Evolutionary conservation across 495 filamentous ascomycete genomes (phyloP).

Genomic region (Tetracladium marchalianum): DNA sequence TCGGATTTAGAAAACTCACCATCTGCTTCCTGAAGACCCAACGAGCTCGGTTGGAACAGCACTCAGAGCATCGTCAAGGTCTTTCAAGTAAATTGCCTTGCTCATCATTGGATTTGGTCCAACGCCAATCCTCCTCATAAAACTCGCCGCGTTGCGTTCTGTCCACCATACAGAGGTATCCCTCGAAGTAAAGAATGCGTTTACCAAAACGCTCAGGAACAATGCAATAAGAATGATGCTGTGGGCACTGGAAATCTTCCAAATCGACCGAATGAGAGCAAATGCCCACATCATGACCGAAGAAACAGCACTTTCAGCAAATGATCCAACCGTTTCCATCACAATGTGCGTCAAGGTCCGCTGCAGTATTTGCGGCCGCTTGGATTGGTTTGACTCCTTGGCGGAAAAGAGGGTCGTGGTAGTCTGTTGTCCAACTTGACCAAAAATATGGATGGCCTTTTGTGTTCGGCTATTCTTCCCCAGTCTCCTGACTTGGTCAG

Average conservation of each 20-base stretch:
- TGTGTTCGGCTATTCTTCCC: constrained; percentile 77
- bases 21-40: constrained; percentile 19
- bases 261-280: constrained; percentile 49
- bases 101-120: constrained; percentile 70
- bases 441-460: constrained; percentile 85
- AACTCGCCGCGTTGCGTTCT: constrained; percentile 67
- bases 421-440: constrained; percentile 67
- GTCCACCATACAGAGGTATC: constrained; percentile 70
- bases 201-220: constrained; percentile 53
- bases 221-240: constrained; percentile 62
- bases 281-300: constrained; percentile 67
- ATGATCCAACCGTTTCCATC: constrained; percentile 54
- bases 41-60: constrained; percentile 23
- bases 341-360: constrained; percentile 60
- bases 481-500: constrained; percentile 77
- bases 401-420: constrained; percentile 51
- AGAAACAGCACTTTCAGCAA: constrained; percentile 58
- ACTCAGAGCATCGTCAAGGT: constrained; percentile 60
- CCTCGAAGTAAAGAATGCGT: constrained; percentile 60
- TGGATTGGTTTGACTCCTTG: constrained; percentile 25
- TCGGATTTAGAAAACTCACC: constrained; percentile 17
- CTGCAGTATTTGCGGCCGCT: constrained; percentile 49
- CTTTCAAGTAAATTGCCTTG: constrained; percentile 71
- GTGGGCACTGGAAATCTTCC: constrained; percentile 64
- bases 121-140: constrained; percentile 73